A percentile compares a stretch with the other conserved stretches of the same genome.
Conservation (phyloP, 2,329 filamentous ascomycete genomes). For the Aspergillus sergii region DNA sequence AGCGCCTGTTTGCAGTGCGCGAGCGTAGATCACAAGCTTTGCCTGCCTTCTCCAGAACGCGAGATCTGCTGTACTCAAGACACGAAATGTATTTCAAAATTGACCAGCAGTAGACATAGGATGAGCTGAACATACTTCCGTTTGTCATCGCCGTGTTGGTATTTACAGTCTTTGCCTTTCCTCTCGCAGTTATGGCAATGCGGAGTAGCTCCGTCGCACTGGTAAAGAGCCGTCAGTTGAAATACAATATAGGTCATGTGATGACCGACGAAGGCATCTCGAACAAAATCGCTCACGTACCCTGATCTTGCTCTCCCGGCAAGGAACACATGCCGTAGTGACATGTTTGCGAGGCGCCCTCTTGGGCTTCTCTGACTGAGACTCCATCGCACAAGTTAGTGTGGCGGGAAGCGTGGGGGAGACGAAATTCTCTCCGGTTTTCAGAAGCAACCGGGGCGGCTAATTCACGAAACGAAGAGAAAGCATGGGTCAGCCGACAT, state of each 20-base stretch:
- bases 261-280: not conserved
- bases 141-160: constrained; percentile 44
- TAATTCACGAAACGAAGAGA: not conserved
- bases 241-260: constrained; percentile 3
- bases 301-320: constrained; percentile 50
- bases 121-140: constrained; percentile 35
- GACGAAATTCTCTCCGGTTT: not conserved
- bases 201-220: constrained; percentile 43
- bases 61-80: not conserved
- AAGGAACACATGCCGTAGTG: constrained; percentile 49
- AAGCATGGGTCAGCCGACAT: constrained; percentile 15
- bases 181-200: constrained; percentile 43
- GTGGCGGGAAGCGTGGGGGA: constrained; percentile 6
- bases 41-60: constrained; percentile 1
- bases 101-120: not conserved
- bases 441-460: not conserved
- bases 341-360: constrained; percentile 45
- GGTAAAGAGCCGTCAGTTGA: not conserved
- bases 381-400: constrained; percentile 23
- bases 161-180: constrained; percentile 42
- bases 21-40: not conserved
- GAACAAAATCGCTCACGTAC: constrained; percentile 26
- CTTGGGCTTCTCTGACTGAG: constrained; percentile 30
- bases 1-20: not conserved
- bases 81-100: not conserved